Evolutionary conservation across 2,329 filamentous ascomycete genomes (phyloP).

Genomic region (Epichloe brachyelytri): DNA sequence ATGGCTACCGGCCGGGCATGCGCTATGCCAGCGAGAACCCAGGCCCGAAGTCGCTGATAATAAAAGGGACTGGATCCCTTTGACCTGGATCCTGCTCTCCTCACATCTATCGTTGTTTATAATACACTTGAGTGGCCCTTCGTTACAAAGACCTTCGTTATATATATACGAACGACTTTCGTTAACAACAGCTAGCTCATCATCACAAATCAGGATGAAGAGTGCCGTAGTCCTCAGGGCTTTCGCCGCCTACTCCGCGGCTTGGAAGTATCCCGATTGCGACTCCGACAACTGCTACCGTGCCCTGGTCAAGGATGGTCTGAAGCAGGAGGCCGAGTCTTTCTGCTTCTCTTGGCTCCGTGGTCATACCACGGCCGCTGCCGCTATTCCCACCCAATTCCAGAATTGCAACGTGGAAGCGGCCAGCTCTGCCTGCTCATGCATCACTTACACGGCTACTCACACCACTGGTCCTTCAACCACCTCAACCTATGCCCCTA

Average conservation of each 20-base stretch:
- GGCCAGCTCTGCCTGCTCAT: constrained; percentile 24
- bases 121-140: background rate
- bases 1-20: background rate
- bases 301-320: constrained; percentile 21
- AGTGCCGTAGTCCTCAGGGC: constrained; percentile 17
- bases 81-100: too few relatives aligned
- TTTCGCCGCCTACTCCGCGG: constrained; percentile 18
- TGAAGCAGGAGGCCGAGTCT: constrained; percentile 14
- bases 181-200: constrained; percentile 1
- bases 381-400: constrained; percentile 19
- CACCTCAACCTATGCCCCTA: background rate
- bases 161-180: constrained; percentile 12
- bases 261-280: constrained; percentile 17
- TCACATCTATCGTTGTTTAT: background rate
- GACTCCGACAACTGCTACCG: constrained; percentile 23
- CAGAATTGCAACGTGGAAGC: constrained; percentile 15
- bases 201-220: constrained; percentile 19
- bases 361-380: constrained; percentile 14
- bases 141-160: constrained; percentile 4
- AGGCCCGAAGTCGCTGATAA: background rate
- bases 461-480: constrained; percentile 9
- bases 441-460: constrained; percentile 23
- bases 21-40: background rate
- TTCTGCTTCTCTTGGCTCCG: constrained; percentile 23
- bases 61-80: constrained; percentile 1